phyloP scores from a whole-genome alignment of 2,329 filamentous ascomycete species.

The Sporothrix protearum region DNA sequence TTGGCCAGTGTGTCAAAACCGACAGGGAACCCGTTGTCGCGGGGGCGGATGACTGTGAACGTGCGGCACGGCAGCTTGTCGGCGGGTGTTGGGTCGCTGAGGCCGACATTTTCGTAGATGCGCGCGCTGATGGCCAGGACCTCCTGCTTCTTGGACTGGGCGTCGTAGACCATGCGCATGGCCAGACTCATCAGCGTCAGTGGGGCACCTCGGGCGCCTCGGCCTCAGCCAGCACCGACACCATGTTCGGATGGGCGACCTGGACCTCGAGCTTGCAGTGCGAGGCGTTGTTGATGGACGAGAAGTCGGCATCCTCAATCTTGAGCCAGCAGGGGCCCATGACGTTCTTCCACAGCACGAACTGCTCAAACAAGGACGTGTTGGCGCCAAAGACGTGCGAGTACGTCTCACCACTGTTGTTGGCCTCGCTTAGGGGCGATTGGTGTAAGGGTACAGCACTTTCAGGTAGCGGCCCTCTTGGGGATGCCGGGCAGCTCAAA shows the following conservation, averaged over 20 bases:
- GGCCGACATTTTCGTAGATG: conserved; percentile 84
- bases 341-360: conserved; percentile 97
- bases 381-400: conserved; percentile 92
- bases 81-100: conserved; percentile 82
- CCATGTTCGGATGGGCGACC: conserved; percentile 71
- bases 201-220: conserved; percentile 81
- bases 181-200: conserved; percentile 95
- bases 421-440: conserved; percentile 61
- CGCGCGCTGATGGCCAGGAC: conserved; percentile 87
- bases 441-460: conserved; percentile 91
- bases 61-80: conserved; percentile 86
- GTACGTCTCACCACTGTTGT: conserved; percentile 79
- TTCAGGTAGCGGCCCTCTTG: conserved; percentile 90
- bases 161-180: conserved; percentile 82
- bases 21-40: conserved; percentile 70
- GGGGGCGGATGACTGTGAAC: conserved; percentile 86
- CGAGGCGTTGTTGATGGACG: conserved; percentile 81
- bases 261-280: conserved; percentile 95
- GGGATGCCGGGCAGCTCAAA: conserved; percentile 88
- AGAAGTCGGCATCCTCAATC: conserved; percentile 81
- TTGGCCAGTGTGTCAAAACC: conserved; percentile 80
- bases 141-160: conserved; percentile 93
- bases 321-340: conserved; percentile 99
- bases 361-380: conserved; percentile 93
- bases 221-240: conserved; percentile 69